Conservation (phyloP, 495 filamentous ascomycete species). For the Xylaria nigripes region DNA sequence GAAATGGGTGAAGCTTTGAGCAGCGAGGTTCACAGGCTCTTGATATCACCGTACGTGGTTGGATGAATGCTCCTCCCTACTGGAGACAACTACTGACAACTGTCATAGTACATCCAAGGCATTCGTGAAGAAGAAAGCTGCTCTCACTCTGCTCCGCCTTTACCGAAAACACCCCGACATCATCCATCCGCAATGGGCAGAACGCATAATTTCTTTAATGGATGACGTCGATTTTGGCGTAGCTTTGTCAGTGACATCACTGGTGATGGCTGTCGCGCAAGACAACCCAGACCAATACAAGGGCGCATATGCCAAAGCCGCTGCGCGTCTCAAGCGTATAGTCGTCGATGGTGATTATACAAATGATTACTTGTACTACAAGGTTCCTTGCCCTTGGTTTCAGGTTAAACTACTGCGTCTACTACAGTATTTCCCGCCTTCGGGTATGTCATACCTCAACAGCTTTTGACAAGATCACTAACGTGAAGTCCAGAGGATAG, state of each 20-base stretch:
- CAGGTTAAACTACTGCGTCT: constrained; percentile 89
- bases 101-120: constrained; percentile 75
- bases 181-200: constrained; percentile 93
- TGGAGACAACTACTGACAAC: background rate
- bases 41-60: constrained; percentile 83
- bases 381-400: constrained; percentile 97
- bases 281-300: constrained; percentile 91
- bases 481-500: constrained; percentile 63
- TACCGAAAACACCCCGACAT: constrained; percentile 92
- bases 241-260: constrained; percentile 86
- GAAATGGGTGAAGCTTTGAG: constrained; percentile 97
- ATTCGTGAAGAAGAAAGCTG: constrained; percentile 99
- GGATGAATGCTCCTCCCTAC: background rate
- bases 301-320: constrained; percentile 88
- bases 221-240: constrained; percentile 95
- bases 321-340: constrained; percentile 76
- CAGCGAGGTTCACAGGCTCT: constrained; percentile 81
- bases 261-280: constrained; percentile 93
- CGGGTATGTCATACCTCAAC: constrained; percentile 51
- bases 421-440: constrained; percentile 93
- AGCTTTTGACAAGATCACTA: constrained; percentile 4
- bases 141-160: constrained; percentile 86
- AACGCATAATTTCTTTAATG: constrained; percentile 96
- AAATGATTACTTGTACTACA: constrained; percentile 93
- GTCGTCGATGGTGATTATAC: constrained; percentile 82